Evolutionary conservation across 306 rosid genomes (phyloP).

Genomic region (Sesbania bispinosa): DNA sequence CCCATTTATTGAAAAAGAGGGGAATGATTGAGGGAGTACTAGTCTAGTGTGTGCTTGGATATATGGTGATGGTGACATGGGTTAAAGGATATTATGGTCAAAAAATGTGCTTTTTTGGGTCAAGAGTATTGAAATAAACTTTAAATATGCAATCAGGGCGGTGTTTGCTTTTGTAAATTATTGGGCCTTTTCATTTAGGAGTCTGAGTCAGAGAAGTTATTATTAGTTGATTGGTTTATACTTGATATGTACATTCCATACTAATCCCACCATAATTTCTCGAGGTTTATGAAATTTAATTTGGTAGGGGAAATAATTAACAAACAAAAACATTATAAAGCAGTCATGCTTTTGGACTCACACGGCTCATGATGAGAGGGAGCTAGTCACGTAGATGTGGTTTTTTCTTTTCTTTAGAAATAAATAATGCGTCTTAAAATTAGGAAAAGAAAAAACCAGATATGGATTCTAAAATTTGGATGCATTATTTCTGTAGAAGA

Average conservation of each 20-base stretch:
- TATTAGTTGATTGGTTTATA: background rate
- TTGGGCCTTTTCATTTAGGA: background rate
- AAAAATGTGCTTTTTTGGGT: background rate
- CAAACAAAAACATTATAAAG: background rate
- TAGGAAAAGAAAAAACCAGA: background rate
- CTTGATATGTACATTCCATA: background rate
- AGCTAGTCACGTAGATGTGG: background rate
- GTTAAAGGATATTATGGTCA: background rate
- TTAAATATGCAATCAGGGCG: background rate
- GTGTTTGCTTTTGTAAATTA: background rate
- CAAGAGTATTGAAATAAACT: background rate
- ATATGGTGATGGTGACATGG: slow-evolving; percentile 22
- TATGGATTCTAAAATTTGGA: too few relatives aligned
- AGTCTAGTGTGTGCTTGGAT: background rate
- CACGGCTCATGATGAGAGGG: background rate
- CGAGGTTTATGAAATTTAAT: background rate
- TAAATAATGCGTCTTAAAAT: background rate
- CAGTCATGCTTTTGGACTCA: background rate
- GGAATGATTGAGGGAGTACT: slow-evolving; percentile 19
- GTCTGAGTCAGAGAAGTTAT: background rate
- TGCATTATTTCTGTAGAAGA: too few relatives aligned
- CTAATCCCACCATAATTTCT: background rate
- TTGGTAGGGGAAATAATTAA: background rate
- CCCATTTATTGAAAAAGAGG: slow-evolving; percentile 22
- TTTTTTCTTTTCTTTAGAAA: background rate